Base-by-base conservation (phyloP, 2,329 filamentous ascomycete genomes). In the Exophiala bonariae region DNA sequence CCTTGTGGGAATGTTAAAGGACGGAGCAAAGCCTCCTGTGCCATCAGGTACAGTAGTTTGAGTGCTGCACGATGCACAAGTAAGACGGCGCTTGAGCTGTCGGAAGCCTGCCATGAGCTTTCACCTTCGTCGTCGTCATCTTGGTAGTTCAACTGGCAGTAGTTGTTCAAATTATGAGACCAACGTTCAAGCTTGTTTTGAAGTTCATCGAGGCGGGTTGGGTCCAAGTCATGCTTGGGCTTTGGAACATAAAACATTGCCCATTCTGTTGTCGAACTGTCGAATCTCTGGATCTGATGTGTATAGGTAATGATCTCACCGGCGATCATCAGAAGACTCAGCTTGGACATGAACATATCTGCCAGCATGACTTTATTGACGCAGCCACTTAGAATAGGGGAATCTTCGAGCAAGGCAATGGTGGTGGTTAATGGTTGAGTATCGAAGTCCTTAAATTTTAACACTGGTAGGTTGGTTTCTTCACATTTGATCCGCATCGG, bases 341-440 rank as follows among this genome's bases (percentile, higher is more conserved):
- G 9, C 19, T 49, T 33, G 7, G 45, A 37, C 39, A 49, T 49
- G 32, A 31, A 49, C 22, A 49, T 43, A 8, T 49, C 40, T n/a
- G 45, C 45, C 23, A 43, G 31, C 39, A 44, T 44, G 14, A 49
- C 40, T 18, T 43, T 43, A 20, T 26, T 32, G 4, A 44, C 40
- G 23, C 39, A 38, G 14, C 38, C 40, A 13, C 10, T 44, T 8
- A 44, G 23, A n/a, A 44, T 10, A 22, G 40, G 20, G 23, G n/a
- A 30, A 16, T 43, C 23, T 20, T 23, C 4, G 11, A 49, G 32
- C 8, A 22, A n/a, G 4, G 32, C 3, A n/a, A 32, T 49, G 8
- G n/a, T 20, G 26, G 39, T 43, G 4, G 9, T 17, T 10, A 38
- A 14, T 16, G 39, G 39, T 18, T 42, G 17, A 3, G 33, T 37